A percentile compares a stretch with the other conserved stretches of the same genome.
Conservation (phyloP, 495 filamentous ascomycete genomes). For the Diplogelasinospora grovesii region DNA sequence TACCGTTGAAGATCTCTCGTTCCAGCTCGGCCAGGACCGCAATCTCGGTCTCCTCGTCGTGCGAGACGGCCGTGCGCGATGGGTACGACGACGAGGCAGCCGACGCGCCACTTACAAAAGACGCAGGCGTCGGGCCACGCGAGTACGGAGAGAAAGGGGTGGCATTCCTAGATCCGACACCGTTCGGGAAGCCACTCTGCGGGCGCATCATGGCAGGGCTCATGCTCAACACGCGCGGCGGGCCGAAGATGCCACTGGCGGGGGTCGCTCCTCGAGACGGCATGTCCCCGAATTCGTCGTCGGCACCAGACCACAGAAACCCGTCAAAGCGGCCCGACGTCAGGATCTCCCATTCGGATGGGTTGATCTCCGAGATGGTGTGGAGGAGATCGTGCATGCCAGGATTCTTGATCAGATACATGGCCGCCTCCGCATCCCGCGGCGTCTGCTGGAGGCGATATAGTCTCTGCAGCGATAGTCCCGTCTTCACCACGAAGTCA, state of each 20-base stretch:
- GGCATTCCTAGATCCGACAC: constrained; percentile 32
- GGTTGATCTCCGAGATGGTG: constrained; percentile 78
- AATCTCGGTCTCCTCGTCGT: constrained; percentile 94
- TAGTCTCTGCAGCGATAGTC: constrained; percentile 72
- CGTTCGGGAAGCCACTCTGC: constrained; percentile 14
- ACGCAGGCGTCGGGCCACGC: constrained; percentile 41
- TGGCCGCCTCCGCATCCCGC: constrained; percentile 75
- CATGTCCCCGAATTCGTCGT: constrained; percentile 46
- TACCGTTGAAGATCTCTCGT: constrained; percentile 83
- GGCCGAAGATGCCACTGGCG: constrained; percentile 38
- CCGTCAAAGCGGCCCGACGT: constrained; percentile 95
- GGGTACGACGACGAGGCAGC: constrained; percentile 28
- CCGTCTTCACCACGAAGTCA: constrained; percentile 62
- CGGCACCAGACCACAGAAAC: constrained; percentile 91
- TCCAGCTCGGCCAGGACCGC: constrained; percentile 84
- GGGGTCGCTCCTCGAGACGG: constrained; percentile 51
- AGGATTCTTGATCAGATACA: constrained; percentile 83
- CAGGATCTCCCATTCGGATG: constrained; percentile 92
- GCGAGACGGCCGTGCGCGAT: constrained; percentile 51
- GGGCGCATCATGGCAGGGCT: constrained; percentile 1
- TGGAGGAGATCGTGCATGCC: constrained; percentile 76
- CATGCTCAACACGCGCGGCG: constrained; percentile 23
- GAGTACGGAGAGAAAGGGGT: constrained; percentile 26
- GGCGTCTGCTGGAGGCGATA: constrained; percentile 67
- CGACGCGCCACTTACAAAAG: constrained; percentile 39